Conservation (phyloP, 1,284 basidiomycete species). For the Ceratobasidium theobromae region DNA sequence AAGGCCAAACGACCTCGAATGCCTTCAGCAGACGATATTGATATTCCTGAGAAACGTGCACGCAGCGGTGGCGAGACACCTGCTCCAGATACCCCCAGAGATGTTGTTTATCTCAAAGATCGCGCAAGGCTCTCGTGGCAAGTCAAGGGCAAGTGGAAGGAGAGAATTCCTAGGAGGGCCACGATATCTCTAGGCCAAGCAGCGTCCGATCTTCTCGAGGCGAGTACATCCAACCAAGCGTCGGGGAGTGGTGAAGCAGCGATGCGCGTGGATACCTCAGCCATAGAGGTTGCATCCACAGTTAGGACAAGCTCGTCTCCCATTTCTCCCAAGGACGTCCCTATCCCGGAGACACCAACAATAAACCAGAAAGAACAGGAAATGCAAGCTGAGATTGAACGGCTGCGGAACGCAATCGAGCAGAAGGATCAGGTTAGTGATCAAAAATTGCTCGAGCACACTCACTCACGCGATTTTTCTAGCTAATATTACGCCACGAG, state of each 20-base stretch:
- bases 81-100: not conserved
- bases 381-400: constrained; percentile 11
- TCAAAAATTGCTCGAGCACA: not conserved
- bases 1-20: constrained; percentile 14
- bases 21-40: not conserved
- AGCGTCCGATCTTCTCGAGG: not conserved
- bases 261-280: not conserved
- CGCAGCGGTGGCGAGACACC: constrained; percentile 1
- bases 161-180: not conserved
- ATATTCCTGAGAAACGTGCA: constrained; percentile 2
- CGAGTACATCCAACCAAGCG: not conserved
- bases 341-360: not conserved
- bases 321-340: not conserved
- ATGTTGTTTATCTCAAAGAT: not conserved
- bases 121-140: constrained; percentile 10
- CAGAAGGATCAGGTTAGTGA: constrained; percentile 6
- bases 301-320: not conserved
- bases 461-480: not conserved
- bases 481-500: constrained; percentile 16
- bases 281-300: not conserved
- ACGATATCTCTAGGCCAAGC: not conserved
- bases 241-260: not conserved
- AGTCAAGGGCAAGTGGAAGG: constrained; percentile 24
- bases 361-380: not conserved
- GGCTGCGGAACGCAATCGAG: not conserved